These are phyloP conservation scores for Claviceps sp. DNA, from an alignment of 2,329 filamentous ascomycete species.

Conservation along the genomic window DNA sequence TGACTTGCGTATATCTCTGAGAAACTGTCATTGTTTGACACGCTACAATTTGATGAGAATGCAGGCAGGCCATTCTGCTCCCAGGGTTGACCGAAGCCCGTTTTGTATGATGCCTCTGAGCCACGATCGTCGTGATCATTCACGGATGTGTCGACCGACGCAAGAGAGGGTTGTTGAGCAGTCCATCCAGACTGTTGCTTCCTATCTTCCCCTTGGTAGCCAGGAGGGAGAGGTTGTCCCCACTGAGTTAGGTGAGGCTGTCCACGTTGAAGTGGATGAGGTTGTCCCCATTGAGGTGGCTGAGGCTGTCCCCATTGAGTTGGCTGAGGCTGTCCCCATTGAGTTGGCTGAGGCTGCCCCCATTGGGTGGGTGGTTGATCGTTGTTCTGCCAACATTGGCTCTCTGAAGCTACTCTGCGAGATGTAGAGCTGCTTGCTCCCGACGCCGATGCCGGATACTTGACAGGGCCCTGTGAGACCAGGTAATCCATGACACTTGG, in stretches of 20 bases:
- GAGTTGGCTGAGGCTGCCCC: not conserved
- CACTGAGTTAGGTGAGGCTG: too few relatives aligned
- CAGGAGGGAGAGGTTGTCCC: not conserved
- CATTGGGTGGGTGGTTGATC: not conserved
- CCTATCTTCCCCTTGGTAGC: not conserved
- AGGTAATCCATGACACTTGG: conserved; percentile 10
- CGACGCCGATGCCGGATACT: conserved; percentile 4
- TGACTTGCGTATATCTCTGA: not conserved
- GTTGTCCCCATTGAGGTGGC: not conserved
- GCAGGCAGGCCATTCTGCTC: not conserved
- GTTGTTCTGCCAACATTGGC: not conserved
- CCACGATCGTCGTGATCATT: not conserved
- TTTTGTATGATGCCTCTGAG: not conserved
- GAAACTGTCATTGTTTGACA: conserved; percentile 1
- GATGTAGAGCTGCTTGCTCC: conserved; percentile 2
- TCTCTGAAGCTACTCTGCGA: conserved; percentile 1
- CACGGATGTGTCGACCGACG: not conserved
- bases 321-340: not conserved
- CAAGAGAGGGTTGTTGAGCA: not conserved
- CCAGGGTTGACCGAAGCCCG: not conserved
- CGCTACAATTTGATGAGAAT: conserved; percentile 1
- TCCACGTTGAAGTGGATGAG: not conserved
- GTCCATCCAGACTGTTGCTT: not conserved
- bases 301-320: not conserved
- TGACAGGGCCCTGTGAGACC: conserved; percentile 5